These are phyloP conservation scores for Tricholoma matsutake DNA, from an alignment of 768 basidiomycete species.

Conservation along the genomic window DNA sequence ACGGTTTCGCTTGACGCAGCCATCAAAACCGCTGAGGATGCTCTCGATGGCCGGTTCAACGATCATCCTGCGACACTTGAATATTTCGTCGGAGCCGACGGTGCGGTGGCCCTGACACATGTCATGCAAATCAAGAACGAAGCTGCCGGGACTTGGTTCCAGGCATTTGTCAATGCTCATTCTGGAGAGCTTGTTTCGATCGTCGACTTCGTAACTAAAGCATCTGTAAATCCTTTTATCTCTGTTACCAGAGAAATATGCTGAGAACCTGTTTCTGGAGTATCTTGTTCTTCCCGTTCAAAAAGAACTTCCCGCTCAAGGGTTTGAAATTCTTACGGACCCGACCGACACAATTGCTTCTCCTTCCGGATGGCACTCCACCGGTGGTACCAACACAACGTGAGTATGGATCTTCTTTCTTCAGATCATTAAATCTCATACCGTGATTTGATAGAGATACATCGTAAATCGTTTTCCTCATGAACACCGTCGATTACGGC, in stretches of 20 bases:
- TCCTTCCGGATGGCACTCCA: slow-evolving; percentile 40
- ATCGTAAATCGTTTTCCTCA: not conserved
- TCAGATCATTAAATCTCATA: too few relatives aligned
- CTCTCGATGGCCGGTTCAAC: slow-evolving; percentile 40
- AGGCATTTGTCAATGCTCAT: slow-evolving; percentile 58
- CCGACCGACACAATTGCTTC: slow-evolving; percentile 47
- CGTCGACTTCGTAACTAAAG: slow-evolving; percentile 50
- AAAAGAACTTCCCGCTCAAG: slow-evolving; percentile 44
- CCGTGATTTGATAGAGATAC: slow-evolving; percentile 1
- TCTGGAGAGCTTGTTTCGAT: slow-evolving; percentile 47
- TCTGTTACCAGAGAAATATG: slow-evolving; percentile 12
- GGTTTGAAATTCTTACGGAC: slow-evolving; percentile 41
- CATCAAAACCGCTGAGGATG: slow-evolving; percentile 34
- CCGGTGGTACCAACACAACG: slow-evolving; percentile 24
- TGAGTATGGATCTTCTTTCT: slow-evolving; percentile 7
- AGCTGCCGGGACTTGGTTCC: slow-evolving; percentile 43
- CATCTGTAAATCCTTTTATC: slow-evolving; percentile 28
- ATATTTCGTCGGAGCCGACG: slow-evolving; percentile 38
- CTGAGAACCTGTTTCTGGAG: slow-evolving; percentile 13
- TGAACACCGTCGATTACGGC: too few relatives aligned
- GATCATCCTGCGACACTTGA: slow-evolving; percentile 36
- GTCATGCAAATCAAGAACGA: slow-evolving; percentile 35
- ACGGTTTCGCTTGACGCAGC: slow-evolving; percentile 32
- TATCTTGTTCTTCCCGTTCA: slow-evolving; percentile 45
- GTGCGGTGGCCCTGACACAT: slow-evolving; percentile 36